Evolutionary conservation across 352 stramenopile species (phyloP).

Genomic region (Salisapilia sapeloensis): DNA sequence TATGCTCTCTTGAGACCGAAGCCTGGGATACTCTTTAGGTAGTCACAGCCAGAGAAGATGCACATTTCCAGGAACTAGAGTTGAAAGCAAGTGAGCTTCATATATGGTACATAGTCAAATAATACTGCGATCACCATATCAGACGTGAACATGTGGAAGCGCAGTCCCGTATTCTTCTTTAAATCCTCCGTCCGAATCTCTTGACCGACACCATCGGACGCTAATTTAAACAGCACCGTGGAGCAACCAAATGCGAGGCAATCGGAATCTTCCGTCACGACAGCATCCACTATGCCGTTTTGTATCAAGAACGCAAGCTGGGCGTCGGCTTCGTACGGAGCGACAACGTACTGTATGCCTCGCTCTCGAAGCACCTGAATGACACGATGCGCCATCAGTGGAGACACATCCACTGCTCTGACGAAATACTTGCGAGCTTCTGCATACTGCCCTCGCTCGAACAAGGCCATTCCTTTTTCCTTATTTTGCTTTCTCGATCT

Average conservation of each 20-base stretch:
- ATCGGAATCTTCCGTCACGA: conserved; percentile 95
- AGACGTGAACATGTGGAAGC: conserved; percentile 69
- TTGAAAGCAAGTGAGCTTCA: neutral
- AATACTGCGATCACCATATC: conserved; percentile 31
- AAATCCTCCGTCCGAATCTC: conserved; percentile 65
- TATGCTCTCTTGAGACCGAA: conserved; percentile 78
- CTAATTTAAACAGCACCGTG: conserved; percentile 92
- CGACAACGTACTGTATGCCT: conserved; percentile 85
- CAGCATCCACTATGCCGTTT: conserved; percentile 71
- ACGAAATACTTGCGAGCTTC: conserved; percentile 57
- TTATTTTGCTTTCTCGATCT: conserved; percentile 58
- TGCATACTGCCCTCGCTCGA: conserved; percentile 28
- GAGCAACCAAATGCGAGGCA: conserved; percentile 85
- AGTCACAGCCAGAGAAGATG: conserved; percentile 85
- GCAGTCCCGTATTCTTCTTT: conserved; percentile 51
- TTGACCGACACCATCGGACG: conserved; percentile 71
- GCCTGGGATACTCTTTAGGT: conserved; percentile 58
- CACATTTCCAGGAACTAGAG: conserved; percentile 81
- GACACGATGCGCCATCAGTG: conserved; percentile 63
- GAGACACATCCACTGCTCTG: conserved; percentile 55
- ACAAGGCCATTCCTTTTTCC: conserved; percentile 34
- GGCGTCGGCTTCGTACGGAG: conserved; percentile 93
- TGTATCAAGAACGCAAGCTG: conserved; percentile 87
- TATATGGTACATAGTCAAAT: neutral
- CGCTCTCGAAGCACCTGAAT: conserved; percentile 39